Evolutionary conservation across 2,329 filamentous ascomycete species (phyloP), one percentile per base, ranked within the genome.

Genomic region (Fusarium sp.): DNA sequence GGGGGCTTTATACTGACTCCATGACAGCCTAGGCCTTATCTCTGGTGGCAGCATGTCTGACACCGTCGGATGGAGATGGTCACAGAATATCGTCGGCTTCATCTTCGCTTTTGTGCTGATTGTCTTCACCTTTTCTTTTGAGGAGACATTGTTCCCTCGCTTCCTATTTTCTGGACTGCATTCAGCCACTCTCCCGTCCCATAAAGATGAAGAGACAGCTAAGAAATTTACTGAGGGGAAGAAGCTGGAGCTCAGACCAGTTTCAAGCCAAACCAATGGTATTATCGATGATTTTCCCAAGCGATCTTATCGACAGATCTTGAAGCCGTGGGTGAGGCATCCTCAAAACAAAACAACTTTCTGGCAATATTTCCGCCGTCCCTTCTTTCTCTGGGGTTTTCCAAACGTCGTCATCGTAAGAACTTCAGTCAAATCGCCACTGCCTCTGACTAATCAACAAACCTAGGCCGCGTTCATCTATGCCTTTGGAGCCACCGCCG

Each of bases 181-280:
- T 5, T 6, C 49, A 0, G 1, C 7, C 2, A 9, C 23, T 21
- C 10, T 25, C 9, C 19, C 49, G 0, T 3, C 0, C 4, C 23
- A n/a, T 3, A n/a, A 38, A 4, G 23, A 38, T 18, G 49, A 52
- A 38, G 33, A 52, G 4, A 12, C 7, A 37, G 19, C 10, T 3
- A 23, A 37, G 33, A n/a, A 52, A 16, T 16, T 4, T 9, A 27
- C 19, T 2, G 14, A 0, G 2, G 19, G 5, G 7, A 38, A 38
- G 10, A 52, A 12, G 14, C 10, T 38, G 4, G 49, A 27, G 1
- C 19, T 52, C 18, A 27, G 23, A 4, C 7, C 31, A 4, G 14
- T 38, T 4, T 0, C 10, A 2, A 52, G 49, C 19, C 49, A 52
- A 12, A 7, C 19, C 2, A n/a, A 38, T 1, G 23, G 49, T 0